These are phyloP conservation scores for Pharus latifolius DNA, from an alignment of 176 grass and related monocot genomes.

Conservation along the genomic window DNA sequence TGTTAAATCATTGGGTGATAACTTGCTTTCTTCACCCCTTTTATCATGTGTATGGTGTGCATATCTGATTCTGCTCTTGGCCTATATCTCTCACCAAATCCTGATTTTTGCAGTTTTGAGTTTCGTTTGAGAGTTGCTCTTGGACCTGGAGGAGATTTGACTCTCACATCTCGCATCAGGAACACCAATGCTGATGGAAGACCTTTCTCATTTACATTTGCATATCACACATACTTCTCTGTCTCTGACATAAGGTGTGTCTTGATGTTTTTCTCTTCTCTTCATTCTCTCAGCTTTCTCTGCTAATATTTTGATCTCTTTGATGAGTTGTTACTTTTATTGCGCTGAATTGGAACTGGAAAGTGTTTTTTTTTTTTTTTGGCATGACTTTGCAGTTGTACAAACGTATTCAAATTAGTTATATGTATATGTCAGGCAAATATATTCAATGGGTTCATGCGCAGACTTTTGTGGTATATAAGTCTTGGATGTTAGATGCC, in stretches of 20 bases:
- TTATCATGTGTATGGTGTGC: neutral
- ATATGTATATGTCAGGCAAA: neutral
- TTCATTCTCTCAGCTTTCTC: conserved; percentile 16
- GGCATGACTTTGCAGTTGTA: neutral
- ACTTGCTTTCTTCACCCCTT: neutral
- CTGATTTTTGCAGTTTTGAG: conserved; percentile 32
- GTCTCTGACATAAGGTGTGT: conserved; percentile 61
- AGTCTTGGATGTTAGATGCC: neutral
- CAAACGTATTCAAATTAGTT: too few species aligned
- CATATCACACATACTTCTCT: conserved; percentile 93
- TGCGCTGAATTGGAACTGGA: neutral
- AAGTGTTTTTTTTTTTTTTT: neutral
- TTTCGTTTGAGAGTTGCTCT: conserved; percentile 85
- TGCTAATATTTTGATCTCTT: neutral
- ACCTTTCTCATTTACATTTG: conserved; percentile 81
- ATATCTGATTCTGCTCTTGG: neutral
- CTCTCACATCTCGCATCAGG: conserved; percentile 77
- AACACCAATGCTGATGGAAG: conserved; percentile 81
- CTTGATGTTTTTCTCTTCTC: neutral
- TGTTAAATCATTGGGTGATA: neutral
- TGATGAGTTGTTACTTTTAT: neutral
- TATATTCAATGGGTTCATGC: neutral
- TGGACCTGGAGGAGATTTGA: conserved; percentile 73
- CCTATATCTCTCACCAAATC: neutral
- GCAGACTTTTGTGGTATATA: neutral